These are phyloP conservation scores for Tetrahymena thermophila DNA, from an alignment of 73 alveolate genomes.

Conservation along the genomic window DNA sequence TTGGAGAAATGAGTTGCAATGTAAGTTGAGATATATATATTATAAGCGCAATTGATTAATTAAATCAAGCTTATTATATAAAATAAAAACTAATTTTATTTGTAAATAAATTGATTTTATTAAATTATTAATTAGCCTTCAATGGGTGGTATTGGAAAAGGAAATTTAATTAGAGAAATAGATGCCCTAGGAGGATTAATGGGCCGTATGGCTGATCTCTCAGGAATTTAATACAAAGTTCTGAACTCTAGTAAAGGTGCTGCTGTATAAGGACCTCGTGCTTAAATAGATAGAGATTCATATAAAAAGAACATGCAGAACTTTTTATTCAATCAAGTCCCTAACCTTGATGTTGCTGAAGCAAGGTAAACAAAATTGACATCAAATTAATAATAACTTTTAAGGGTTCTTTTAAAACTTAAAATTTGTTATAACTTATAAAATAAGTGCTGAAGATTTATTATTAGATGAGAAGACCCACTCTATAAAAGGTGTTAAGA, in stretches of 20 bases:
- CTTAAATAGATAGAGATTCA: constrained; percentile 61
- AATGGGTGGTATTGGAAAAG: constrained; percentile 65
- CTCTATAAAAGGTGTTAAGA: neutral
- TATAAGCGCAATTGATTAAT: neutral
- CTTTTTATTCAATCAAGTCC: neutral
- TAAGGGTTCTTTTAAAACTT: too few relatives aligned
- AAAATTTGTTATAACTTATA: too few relatives aligned
- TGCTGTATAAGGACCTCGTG: constrained; percentile 70
- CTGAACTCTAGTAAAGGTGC: constrained; percentile 57
- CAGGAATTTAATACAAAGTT: constrained; percentile 62
- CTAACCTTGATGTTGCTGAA: constrained; percentile 31
- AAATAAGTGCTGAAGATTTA: neutral
- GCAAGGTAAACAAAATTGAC: neutral
- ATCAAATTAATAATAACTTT: neutral
- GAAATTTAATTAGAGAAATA: constrained; percentile 56
- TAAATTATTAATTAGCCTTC: constrained; percentile 15
- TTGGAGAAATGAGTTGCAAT: constrained; percentile 67
- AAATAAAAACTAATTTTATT: neutral
- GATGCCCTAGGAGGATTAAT: constrained; percentile 72
- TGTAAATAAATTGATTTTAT: neutral
- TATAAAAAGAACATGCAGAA: constrained; percentile 43
- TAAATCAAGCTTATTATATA: neutral
- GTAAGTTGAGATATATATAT: neutral
- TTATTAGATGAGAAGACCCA: neutral
- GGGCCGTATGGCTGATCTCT: constrained; percentile 46